Percentiles rank a stretch among this genome's conserved stretches.
Evolutionary conservation across 1,284 basidiomycete species (phyloP).

Genomic region (Termitomyces sp.): DNA sequence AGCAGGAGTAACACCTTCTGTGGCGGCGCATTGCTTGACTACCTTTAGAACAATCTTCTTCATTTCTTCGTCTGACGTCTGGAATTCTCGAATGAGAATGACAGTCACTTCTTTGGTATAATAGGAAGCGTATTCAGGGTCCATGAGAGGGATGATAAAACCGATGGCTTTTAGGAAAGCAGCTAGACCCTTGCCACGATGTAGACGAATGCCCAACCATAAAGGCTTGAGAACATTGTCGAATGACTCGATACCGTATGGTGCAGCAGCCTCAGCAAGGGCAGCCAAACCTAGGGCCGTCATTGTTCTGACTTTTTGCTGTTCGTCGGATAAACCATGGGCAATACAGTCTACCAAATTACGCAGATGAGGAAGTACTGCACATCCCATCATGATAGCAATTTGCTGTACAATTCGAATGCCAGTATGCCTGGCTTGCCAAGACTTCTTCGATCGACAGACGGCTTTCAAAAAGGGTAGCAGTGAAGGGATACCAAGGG

Average conservation of each 20-base stretch:
- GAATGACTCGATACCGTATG: slow-evolving; percentile 99
- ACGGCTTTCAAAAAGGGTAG: slow-evolving; percentile 98
- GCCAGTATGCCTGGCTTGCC: slow-evolving; percentile 99
- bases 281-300: slow-evolving; percentile 96
- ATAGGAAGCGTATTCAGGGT: slow-evolving; percentile 97
- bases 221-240: slow-evolving; percentile 97
- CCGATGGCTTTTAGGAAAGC: slow-evolving; percentile 99
- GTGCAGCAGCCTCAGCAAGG: slow-evolving; percentile 94
- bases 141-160: slow-evolving; percentile 99
- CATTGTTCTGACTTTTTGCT: slow-evolving; percentile 99
- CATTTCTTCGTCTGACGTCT: slow-evolving; percentile 99
- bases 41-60: slow-evolving; percentile 99
- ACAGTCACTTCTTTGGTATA: slow-evolving; percentile 98
- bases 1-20: slow-evolving; percentile 90
- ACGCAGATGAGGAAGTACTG: slow-evolving; percentile 94
- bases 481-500: slow-evolving; percentile 94
- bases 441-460: slow-evolving; percentile 98
- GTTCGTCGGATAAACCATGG: slow-evolving; percentile 94
- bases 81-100: slow-evolving; percentile 98
- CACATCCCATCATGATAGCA: slow-evolving; percentile 99
- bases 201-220: slow-evolving; percentile 96
- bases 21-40: slow-evolving; percentile 97
- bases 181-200: slow-evolving; percentile 96
- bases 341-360: slow-evolving; percentile 97
- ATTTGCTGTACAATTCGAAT: slow-evolving; percentile 99